Conservation (phyloP, 345 rosid species). For the Salix purpurea region DNA sequence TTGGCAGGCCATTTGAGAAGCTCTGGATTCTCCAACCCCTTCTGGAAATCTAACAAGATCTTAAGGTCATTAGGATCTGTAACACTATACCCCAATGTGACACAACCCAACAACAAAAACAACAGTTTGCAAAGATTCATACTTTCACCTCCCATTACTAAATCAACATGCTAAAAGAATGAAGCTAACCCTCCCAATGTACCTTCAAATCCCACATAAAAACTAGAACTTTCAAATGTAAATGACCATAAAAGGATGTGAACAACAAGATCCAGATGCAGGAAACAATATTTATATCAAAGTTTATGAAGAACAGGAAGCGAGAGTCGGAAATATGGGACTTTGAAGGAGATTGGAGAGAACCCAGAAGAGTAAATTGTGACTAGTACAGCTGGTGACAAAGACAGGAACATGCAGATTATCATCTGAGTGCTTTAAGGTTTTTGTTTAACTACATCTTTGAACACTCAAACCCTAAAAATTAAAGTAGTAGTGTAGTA, state of each 20-base stretch:
- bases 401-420: not conserved
- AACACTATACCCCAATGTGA: conserved; percentile 17
- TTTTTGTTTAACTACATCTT: not conserved
- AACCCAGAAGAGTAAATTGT: not conserved
- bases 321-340: not conserved
- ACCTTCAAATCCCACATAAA: conserved; percentile 17
- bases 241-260: not conserved
- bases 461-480: not conserved
- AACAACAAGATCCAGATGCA: not conserved
- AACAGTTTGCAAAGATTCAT: conserved; percentile 3
- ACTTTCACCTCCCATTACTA: not conserved
- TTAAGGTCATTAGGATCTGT: conserved; percentile 45
- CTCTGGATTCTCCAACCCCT: conserved; percentile 50
- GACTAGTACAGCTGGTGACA: not conserved
- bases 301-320: not conserved
- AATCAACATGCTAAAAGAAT: not conserved
- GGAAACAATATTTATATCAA: not conserved
- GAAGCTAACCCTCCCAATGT: conserved; percentile 5
- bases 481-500: rapidly evolving
- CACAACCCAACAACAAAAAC: conserved; percentile 16
- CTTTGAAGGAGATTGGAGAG: not conserved
- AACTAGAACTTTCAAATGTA: not conserved
- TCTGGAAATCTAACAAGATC: conserved; percentile 42
- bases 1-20: conserved; percentile 43
- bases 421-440: not conserved